Evolutionary conservation across 768 basidiomycete genomes (phyloP).

Genomic region (Leucogyrophana mollusca): DNA sequence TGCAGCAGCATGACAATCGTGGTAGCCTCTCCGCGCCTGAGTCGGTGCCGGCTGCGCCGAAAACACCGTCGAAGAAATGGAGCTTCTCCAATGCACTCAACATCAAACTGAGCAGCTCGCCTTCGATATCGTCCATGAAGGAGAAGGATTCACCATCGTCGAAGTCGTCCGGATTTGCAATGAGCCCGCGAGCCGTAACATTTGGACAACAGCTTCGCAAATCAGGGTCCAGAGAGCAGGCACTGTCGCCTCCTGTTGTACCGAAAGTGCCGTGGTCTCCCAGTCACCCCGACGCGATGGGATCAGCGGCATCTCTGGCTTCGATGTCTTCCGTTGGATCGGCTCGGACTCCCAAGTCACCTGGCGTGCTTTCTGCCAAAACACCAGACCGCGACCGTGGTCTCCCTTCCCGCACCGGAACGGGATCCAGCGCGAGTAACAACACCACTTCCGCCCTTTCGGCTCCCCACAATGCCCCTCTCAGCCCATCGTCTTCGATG

Average conservation of each 20-base stretch:
- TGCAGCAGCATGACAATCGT: conserved; percentile 38
- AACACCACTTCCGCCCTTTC: conserved; percentile 56
- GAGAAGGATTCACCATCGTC: conserved; percentile 38
- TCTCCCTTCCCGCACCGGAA: conserved; percentile 64
- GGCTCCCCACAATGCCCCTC: conserved; percentile 55
- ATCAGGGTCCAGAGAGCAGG: conserved; percentile 66
- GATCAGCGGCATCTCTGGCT: conserved; percentile 71
- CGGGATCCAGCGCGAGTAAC: conserved; percentile 75
- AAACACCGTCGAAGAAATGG: conserved; percentile 96
- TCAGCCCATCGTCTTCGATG: conserved; percentile 71
- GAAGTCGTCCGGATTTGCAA: conserved; percentile 54
- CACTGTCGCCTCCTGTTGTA: conserved; percentile 39
- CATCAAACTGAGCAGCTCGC: conserved; percentile 66
- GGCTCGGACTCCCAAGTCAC: conserved; percentile 47
- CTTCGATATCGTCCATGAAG: conserved; percentile 54
- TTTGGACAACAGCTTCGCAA: conserved; percentile 70
- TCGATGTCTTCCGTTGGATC: conserved; percentile 77
- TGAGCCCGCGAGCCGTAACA: conserved; percentile 66
- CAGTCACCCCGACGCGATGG: conserved; percentile 73
- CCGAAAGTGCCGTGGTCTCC: conserved; percentile 62
- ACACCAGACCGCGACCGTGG: conserved; percentile 59
- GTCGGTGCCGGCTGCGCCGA: conserved; percentile 46
- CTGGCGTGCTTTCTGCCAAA: conserved; percentile 43
- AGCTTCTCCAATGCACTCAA: conserved; percentile 87
- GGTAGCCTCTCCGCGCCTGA: conserved; percentile 41